Conservation (phyloP, 352 stramenopile genomes). For the Phytopythium vexans region DNA sequence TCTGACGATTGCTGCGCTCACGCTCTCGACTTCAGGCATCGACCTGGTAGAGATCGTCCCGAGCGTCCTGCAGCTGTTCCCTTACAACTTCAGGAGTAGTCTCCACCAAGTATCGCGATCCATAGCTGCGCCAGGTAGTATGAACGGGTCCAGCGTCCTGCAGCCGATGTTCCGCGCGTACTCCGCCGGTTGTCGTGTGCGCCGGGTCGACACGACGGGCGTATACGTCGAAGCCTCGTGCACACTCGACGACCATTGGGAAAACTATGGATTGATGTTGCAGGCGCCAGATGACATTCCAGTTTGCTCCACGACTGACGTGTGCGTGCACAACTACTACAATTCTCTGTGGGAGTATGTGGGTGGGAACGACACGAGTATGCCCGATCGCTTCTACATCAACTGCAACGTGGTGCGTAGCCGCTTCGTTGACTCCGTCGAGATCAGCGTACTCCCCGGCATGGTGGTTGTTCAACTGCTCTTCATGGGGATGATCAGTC, state of each 20-base stretch:
- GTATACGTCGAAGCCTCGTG: no score
- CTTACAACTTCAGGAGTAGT: constrained; percentile 26
- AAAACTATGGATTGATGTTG: constrained; percentile 21
- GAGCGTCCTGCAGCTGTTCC: constrained; percentile 16
- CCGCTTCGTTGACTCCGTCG: constrained; percentile 14
- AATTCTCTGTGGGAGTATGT: constrained; percentile 25
- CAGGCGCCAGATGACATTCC: constrained; percentile 25
- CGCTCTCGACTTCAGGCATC: constrained; percentile 7
- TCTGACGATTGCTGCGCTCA: constrained; percentile 10
- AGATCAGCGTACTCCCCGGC: constrained; percentile 10
- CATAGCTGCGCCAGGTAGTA: no score
- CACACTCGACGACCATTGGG: no score
- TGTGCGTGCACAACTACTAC: constrained; percentile 26
- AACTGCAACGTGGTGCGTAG: constrained; percentile 15
- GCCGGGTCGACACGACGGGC: no score
- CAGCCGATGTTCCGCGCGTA: no score
- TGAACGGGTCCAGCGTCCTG: no score
- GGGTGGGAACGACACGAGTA: not conserved
- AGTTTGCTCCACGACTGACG: constrained; percentile 17
- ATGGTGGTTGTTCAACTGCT: constrained; percentile 17
- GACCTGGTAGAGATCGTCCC: constrained; percentile 21
- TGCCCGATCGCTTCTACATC: constrained; percentile 10
- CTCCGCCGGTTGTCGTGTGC: no score
- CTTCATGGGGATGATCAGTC: constrained; percentile 17
- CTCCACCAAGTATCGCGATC: no score